Base-by-base conservation (phyloP, 306 rosid species). In the Inga leiocalycina region DNA sequence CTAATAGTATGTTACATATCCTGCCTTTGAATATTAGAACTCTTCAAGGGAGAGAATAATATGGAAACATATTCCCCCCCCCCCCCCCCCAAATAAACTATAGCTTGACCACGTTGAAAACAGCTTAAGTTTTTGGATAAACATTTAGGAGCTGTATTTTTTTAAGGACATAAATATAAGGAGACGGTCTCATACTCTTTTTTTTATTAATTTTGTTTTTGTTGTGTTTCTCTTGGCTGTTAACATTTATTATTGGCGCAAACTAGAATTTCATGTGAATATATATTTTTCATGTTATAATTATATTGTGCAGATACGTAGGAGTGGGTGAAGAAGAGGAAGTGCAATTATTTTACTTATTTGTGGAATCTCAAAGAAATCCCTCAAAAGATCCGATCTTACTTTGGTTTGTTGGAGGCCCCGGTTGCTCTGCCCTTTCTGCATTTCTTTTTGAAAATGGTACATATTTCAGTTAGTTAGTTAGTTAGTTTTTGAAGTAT, bases 331-430 rank as follows among this genome's bases (percentile, higher is more conserved):
- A 85, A 61, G 30, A 22, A 30, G 81, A 61, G n/a, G 82, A 74
- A 14, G 85, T 85, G 45, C 85, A 85, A 51, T 44, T 85, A 48
- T 85, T 82, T 78, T 82, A 82, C 72, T 85, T 78, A 30, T 85
- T 78, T 79, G 85, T 78, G 67, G 85, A 85, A 74, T 85, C 86
- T 45, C 81, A 85, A 45, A 74, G 79, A 54, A 82, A 70, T 43
- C 84, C 88, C 5, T 45, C 35, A 6, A 43, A 45, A 54, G 86
- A 85, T 65, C 86, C 86, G 30, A 41, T 85, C 30, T 32, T 85
- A n/a, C 78, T 82, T 45, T 85, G 88, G 88, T 61, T 85, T 0
- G 65, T 74, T 64, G 88, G 85, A 27, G 85, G 88, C 65, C 88
- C 88, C 8, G 88, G 88, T 35, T 85, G 85, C 68, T 81, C 85